Evolutionary conservation across 1,139 yeast genomes (phyloP), one percentile per base, ranked within the genome.

Genomic region (Sugiyamaella grinbergsii): DNA sequence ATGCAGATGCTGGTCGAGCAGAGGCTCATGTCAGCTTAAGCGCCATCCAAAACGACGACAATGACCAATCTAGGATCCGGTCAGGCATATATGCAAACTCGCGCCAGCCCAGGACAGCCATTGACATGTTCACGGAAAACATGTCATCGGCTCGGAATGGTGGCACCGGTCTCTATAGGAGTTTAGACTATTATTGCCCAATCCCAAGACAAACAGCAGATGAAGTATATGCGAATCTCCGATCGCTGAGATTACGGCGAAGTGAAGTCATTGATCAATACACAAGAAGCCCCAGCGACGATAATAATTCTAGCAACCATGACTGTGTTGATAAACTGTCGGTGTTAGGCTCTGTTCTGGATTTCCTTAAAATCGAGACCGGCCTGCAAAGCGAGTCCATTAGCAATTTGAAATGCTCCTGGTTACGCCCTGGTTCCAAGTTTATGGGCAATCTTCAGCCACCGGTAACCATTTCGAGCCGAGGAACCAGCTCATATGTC

Each of bases 161-260:
- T 7, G 32, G 28, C 4, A 18, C 16, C 8, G 13, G n/a, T 41
- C 18, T 20, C 13, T 41, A 43, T 24, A 13, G 26, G 16, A 40
- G 36, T 8, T 18, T 31, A n/a, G 44, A 34, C 24, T 38, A 43
- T 24, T 43, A 43, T 20, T 43, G 47, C 24, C 47, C 47, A 32
- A 23, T 42, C 23, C 47, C 47, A 34, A 43, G 47, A 24, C 47
- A 43, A 19, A 43, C 47, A 11, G 34, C 47, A 11, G 41, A 43
- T 13, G 47, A 43, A 43, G 19, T 43, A 22, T 43, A 43, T 24
- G 47, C 41, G n/a, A 43, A 43, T 19, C 31, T 43, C 6, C 11
- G 47, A 23, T 43, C 41, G 11, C 22, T 43, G n/a, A 33, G 47
- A 26, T 15, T 43, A 4, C 28, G 47, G 8, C 36, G 47, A 13